Base-by-base conservation (phyloP, 768 basidiomycete genomes). In the Agaricus blazei region DNA sequence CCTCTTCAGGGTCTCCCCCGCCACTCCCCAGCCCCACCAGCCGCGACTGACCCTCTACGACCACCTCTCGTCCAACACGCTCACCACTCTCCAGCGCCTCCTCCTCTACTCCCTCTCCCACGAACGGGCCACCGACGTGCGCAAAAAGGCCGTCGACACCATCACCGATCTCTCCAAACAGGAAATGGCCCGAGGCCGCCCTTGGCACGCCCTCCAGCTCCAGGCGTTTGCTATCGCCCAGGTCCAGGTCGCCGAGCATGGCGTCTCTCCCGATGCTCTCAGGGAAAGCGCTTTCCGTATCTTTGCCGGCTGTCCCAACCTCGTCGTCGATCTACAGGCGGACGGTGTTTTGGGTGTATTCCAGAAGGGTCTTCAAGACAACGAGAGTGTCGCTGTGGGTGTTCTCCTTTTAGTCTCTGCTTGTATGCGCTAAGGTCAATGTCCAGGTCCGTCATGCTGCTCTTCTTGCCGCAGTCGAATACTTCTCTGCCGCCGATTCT, bases 181-280 rank as follows among this genome's bases (percentile, higher is more conserved):
- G 56, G 81, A 81, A 9, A 89, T 92, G 86, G 65, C 68, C 14
- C 78, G 88, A 1, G 90, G 90, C 0, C 69, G 88, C 8, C 89
- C 88, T 2, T 93, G 90, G 90, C 88, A 90, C 63, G 85, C 85
- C 2, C 72, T 92, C 1, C 90, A 91, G 63, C 81, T 80, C 0
- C 86, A 85, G 52, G 75, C 78, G 0, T 91, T 91, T 62, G 74
- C 69, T 45, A 88, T 90, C 86, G 75, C 80, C 0, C 77, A 79
- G 54, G 68, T 63, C 2, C 62, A 43, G 58, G 57, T 47, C 37
- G 48, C 41, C 45, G 58, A n/a, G 37, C 48, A 45, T n/a, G 45
- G 23, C 46, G 36, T 4, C 57, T 49, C 56, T 55, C 58, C 60
- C 1, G 59, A 67, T 26, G 69, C 70, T 4, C 64, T 79, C 59